Evolutionary conservation across 192 early-diverging fungal species (phyloP), one percentile per base, ranked within the genome.

Genomic region (Coemansia sp.): DNA sequence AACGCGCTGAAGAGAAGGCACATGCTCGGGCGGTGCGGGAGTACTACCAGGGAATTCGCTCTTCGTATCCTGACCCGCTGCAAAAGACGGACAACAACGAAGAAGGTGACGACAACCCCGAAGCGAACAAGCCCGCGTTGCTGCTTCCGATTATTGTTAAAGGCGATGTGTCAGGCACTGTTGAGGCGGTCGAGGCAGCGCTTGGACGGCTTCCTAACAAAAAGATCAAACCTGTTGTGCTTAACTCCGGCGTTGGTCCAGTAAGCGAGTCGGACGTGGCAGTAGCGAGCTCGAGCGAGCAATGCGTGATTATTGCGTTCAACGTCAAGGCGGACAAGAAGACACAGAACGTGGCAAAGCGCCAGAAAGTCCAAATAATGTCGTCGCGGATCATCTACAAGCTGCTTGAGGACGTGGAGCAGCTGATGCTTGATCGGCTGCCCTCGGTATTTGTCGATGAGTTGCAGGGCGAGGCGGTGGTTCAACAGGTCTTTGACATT

Each of bases 121-220:
- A 21, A 47, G 21, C 38, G 19, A 19, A 51, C 22, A 43, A 53
- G 22, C 7, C 19, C 1, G 39, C 35, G n/a, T 10, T 73, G 17
- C 66, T 57, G 2, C 67, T 83, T 10, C 69, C 72, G 2, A 61
- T 81, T 19, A 61, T 84, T n/a, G 66, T 84, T 59, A 82, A 85
- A 62, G 80, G 85, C 59, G 96, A 98, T 71, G 96, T 98, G 3
- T 91, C 92, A 62, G 96, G 96, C 27, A 92, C 94, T 4, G 83
- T 92, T 16, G 96, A 97, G 68, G 95, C 96, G 0, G 84, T 98
- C 1, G 77, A 85, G 0, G 89, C 90, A 57, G 87, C 88, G 4
- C 74, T 98, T 14, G 63, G 85, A 49, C 85, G 86, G n/a, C 63
- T 98, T 6, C 93, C 92, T 0, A 86, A 82, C 22, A 87, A 92